Evolutionary conservation across 1,284 basidiomycete genomes (phyloP).

Genomic region (Cutaneotrichosporon mucoides): DNA sequence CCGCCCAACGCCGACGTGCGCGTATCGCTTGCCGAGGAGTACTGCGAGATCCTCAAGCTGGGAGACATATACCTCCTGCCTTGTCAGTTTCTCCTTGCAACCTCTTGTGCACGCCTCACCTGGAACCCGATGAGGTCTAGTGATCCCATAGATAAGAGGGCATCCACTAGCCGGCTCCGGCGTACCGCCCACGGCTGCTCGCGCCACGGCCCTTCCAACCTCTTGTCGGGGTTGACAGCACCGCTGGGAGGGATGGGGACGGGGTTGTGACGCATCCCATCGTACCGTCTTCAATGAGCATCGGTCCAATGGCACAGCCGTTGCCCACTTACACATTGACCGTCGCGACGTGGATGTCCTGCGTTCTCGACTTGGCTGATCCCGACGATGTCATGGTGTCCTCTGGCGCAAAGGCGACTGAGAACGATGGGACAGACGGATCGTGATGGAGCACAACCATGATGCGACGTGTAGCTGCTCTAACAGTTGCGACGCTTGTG

Average conservation of each 20-base stretch:
- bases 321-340: slow-evolving; percentile 40
- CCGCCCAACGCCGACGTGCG: slow-evolving; percentile 62
- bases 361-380: not conserved
- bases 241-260: slow-evolving; percentile 33
- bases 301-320: not conserved
- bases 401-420: no score
- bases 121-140: slow-evolving; percentile 51
- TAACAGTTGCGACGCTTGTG: no score
- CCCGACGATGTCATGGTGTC: no score
- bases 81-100: not conserved
- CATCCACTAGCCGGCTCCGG: slow-evolving; percentile 38
- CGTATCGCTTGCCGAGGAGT: slow-evolving; percentile 56
- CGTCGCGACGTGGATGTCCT: slow-evolving; percentile 33
- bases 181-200: slow-evolving; percentile 43
- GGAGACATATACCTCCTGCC: slow-evolving; percentile 57
- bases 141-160: slow-evolving; percentile 26
- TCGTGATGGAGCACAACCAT: no score
- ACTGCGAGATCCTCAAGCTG: slow-evolving; percentile 59
- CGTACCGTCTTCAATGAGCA: slow-evolving; percentile 26
- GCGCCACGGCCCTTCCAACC: slow-evolving; percentile 16
- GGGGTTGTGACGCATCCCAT: slow-evolving; percentile 22
- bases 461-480: no score
- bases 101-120: slow-evolving; percentile 11
- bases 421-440: no score
- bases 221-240: slow-evolving; percentile 17